These are phyloP conservation scores for Candida chilensis DNA, from an alignment of 805 yeast species.

Conservation along the genomic window DNA sequence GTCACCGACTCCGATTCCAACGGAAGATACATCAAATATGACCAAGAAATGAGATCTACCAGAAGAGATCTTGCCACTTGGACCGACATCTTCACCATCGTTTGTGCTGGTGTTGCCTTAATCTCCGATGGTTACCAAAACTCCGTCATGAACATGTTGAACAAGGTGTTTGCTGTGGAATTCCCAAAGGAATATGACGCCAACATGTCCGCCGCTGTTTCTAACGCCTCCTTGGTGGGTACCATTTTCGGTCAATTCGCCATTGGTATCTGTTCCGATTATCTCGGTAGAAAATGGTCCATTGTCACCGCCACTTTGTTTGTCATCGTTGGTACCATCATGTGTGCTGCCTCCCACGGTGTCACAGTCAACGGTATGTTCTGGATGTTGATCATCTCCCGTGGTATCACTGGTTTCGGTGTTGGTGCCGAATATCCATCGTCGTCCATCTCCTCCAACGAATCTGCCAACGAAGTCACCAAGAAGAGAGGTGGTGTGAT, in stretches of 20 bases:
- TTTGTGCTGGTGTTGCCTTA: slow-evolving; percentile 34
- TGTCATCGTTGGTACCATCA: slow-evolving; percentile 44
- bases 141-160: slow-evolving; percentile 34
- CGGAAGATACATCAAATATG: too few species aligned
- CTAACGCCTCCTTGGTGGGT: slow-evolving; percentile 37
- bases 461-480: slow-evolving; percentile 40
- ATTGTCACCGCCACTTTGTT: slow-evolving; percentile 49
- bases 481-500: slow-evolving; percentile 32
- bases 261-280: slow-evolving; percentile 50
- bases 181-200: slow-evolving; percentile 21
- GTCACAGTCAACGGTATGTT: slow-evolving; percentile 30
- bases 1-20: too few species aligned
- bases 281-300: slow-evolving; percentile 53
- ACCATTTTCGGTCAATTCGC: slow-evolving; percentile 53
- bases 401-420: slow-evolving; percentile 55
- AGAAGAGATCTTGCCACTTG: too few species aligned
- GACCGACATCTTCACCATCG: slow-evolving; percentile 22
- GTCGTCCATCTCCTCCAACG: slow-evolving; percentile 53
- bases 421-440: slow-evolving; percentile 67
- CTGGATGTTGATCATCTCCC: slow-evolving; percentile 47
- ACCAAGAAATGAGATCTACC: too few species aligned
- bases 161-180: slow-evolving; percentile 22
- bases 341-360: slow-evolving; percentile 57
- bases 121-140: slow-evolving; percentile 38
- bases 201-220: slow-evolving; percentile 27